These are phyloP conservation scores for Phylloporus rhodoxanthus DNA, from an alignment of 768 basidiomycete species.

Conservation along the genomic window DNA sequence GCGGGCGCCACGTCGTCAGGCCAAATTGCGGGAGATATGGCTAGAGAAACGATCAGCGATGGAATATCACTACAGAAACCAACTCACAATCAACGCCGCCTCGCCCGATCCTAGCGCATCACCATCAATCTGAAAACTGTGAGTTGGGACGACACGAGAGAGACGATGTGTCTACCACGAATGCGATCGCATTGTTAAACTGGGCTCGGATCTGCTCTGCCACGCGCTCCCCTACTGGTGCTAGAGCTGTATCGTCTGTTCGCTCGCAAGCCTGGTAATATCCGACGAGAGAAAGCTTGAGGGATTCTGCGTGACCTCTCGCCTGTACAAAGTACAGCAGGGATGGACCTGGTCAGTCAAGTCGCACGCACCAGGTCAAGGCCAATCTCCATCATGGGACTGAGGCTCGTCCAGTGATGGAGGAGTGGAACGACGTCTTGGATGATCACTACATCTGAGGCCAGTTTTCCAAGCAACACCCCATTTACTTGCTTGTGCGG, in stretches of 20 bases:
- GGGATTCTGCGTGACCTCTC: constrained; percentile 50
- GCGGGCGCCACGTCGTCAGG: constrained; percentile 45
- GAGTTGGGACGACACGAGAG: constrained; percentile 4
- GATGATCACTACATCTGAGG: constrained; percentile 39
- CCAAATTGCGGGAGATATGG: constrained; percentile 44
- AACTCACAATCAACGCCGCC: constrained; percentile 54
- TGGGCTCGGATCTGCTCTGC: constrained; percentile 47
- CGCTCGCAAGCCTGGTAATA: constrained; percentile 73
- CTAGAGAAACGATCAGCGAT: constrained; percentile 28
- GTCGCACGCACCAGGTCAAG: constrained; percentile 57
- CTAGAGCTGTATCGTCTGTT: constrained; percentile 53
- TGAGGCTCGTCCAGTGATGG: constrained; percentile 80
- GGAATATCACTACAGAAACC: background rate
- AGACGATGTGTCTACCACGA: constrained; percentile 48
- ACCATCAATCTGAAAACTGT: constrained; percentile 49
- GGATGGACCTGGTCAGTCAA: background rate
- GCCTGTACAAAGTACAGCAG: constrained; percentile 38
- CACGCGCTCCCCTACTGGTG: constrained; percentile 61
- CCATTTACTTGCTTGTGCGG: constrained; percentile 74
- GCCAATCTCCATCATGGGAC: constrained; percentile 83
- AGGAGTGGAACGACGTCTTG: constrained; percentile 70
- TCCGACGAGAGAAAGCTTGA: constrained; percentile 52
- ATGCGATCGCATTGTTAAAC: constrained; percentile 58
- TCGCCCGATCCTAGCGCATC: constrained; percentile 47
- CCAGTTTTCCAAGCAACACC: constrained; percentile 58